Evolutionary conservation across 257 asterid species (phyloP), one percentile per base, ranked within the genome.

Genomic region (Nicotiana tabacum): DNA sequence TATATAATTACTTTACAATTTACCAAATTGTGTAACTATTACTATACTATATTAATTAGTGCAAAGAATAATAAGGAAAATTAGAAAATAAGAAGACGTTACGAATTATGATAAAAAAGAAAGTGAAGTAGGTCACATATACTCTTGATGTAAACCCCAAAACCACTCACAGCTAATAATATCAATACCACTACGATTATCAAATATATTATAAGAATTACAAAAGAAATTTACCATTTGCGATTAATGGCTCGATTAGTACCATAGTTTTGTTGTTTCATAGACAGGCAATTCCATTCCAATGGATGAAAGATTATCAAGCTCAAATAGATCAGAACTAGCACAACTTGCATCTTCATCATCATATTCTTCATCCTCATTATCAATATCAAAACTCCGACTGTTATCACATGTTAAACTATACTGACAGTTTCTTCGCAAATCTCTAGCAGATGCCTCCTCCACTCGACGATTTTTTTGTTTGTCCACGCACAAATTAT

Each of bases 261-360:
- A 64, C 66, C 85, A 4, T 9, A 90, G 80, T 77, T 82, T 85
- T 67, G 97, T 92, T 21, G 97, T 89, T 87, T 93, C 97, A 17
- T 94, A 93, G 18, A 91, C 93, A 0, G 98, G 95, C 85, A 93
- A 85, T 84, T 91, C 93, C 91, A 90, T 94, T 30, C 97, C 94
- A 78, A 94, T 89, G 78, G 93, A 87, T 0, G 92, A 91, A 18
- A 94, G 93, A 83, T 91, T 90, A 83, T 94, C 92, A 66, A 94
- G 84, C 72, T 94, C 98, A 81, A 94, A 94, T 78, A 94, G 88
- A 86, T 93, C 97, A 6, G 98, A 94, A 70, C 97, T 94, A 4
- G 97, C 93, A 33, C 79, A 93, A 37, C 98, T 94, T 13, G 90
- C 96, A 1, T 87, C 91, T 24, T 88, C 94, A 46, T 92, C 97